Evolutionary conservation across 495 filamentous ascomycete species (phyloP).

Genomic region (Aeminium ludgeri): DNA sequence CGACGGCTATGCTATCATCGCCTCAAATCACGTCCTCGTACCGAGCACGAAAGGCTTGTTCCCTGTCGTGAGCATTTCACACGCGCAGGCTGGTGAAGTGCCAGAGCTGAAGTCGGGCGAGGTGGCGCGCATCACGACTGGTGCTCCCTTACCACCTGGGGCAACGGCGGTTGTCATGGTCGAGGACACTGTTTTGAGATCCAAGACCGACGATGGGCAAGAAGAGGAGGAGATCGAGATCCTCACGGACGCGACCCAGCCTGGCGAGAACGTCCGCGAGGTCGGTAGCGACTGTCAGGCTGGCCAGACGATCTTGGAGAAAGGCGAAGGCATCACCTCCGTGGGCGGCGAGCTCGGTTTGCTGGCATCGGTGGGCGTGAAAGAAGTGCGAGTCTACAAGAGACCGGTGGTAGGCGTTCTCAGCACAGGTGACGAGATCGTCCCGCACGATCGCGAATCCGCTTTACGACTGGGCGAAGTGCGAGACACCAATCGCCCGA

Average conservation of each 20-base stretch:
- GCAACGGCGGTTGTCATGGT: slow-evolving; percentile 95
- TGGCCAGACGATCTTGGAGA: slow-evolving; percentile 49
- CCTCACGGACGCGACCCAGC: slow-evolving; percentile 50
- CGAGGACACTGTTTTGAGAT: slow-evolving; percentile 68
- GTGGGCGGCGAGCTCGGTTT: slow-evolving; percentile 83
- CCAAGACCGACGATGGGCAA: slow-evolving; percentile 54
- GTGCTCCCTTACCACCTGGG: slow-evolving; percentile 74
- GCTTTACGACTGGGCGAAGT: slow-evolving; percentile 64
- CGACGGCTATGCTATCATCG: slow-evolving; percentile 80
- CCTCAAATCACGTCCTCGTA: slow-evolving; percentile 31
- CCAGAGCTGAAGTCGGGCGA: slow-evolving; percentile 49
- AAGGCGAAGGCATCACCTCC: slow-evolving; percentile 61
- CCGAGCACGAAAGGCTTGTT: slow-evolving; percentile 55
- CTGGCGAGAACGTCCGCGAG: slow-evolving; percentile 79
- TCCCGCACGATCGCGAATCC: slow-evolving; percentile 50
- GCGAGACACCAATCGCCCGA: slow-evolving; percentile 79
- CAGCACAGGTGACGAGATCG: slow-evolving; percentile 90
- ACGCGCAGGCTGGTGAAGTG: slow-evolving; percentile 52
- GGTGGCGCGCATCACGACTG: slow-evolving; percentile 82
- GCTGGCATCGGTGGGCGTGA: slow-evolving; percentile 65
- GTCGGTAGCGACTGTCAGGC: slow-evolving; percentile 70
- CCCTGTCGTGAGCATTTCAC: slow-evolving; percentile 73
- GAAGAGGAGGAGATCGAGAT: slow-evolving; percentile 85
- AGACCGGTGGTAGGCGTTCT: slow-evolving; percentile 71
- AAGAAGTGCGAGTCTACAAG: slow-evolving; percentile 55